Percentiles rank a stretch among this genome's conserved stretches.
phyloP scores from a whole-genome alignment of 2,329 filamentous ascomycete genomes.

The Trichothecium sympodiale region DNA sequence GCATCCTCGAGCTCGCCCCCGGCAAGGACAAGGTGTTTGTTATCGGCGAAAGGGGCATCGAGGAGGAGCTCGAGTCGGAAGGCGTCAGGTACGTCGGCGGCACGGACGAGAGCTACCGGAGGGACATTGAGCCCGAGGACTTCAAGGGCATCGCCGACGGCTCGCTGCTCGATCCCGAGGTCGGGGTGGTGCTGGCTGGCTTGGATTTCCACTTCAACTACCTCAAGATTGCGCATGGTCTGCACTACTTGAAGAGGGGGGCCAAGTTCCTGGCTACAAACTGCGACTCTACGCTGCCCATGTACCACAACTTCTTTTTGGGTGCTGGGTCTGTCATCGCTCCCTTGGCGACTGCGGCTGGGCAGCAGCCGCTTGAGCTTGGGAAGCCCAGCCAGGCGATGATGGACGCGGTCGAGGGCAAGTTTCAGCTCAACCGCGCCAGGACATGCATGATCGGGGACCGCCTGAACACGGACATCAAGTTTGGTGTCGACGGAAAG shows the following conservation, averaged over 20 bases:
- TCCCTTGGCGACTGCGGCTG: slow-evolving; percentile 63
- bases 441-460: slow-evolving; percentile 95
- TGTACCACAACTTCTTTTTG: slow-evolving; percentile 73
- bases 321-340: slow-evolving; percentile 78
- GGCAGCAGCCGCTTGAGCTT: slow-evolving; percentile 60
- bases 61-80: slow-evolving; percentile 75
- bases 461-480: slow-evolving; percentile 87
- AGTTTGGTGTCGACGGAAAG: slow-evolving; percentile 83
- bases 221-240: slow-evolving; percentile 74
- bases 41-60: slow-evolving; percentile 82
- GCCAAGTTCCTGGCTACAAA: slow-evolving; percentile 91
- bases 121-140: slow-evolving; percentile 72
- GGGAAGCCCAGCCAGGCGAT: slow-evolving; percentile 97
- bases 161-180: slow-evolving; percentile 70
- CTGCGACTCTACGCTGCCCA: slow-evolving; percentile 79
- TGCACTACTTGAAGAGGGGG: slow-evolving; percentile 74
- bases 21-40: slow-evolving; percentile 91
- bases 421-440: slow-evolving; percentile 76
- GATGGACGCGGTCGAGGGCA: slow-evolving; percentile 98
- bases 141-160: slow-evolving; percentile 68
- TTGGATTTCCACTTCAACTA: slow-evolving; percentile 95
- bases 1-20: slow-evolving; percentile 69
- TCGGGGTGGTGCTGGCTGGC: slow-evolving; percentile 80
- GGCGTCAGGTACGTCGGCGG: slow-evolving; percentile 74
- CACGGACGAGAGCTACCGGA: slow-evolving; percentile 66